phyloP scores from a whole-genome alignment of 2,329 filamentous ascomycete species.

The Cladosporium sp. region DNA sequence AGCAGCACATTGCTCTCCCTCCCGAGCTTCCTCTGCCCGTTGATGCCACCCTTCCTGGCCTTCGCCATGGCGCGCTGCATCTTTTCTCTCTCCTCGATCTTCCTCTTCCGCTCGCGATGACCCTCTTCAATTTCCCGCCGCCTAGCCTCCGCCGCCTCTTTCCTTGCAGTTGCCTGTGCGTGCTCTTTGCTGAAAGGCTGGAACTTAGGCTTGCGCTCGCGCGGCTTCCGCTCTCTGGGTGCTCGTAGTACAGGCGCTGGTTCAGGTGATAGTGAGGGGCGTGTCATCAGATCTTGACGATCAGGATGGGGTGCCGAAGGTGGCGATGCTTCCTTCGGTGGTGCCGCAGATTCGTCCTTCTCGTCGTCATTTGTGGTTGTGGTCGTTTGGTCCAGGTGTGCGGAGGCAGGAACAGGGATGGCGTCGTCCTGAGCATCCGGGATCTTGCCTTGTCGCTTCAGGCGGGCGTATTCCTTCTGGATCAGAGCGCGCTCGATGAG shows the following conservation, averaged over 20 bases:
- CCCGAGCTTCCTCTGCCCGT: constrained; percentile 77
- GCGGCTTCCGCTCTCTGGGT: constrained; percentile 30
- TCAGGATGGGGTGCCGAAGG: constrained; percentile 51
- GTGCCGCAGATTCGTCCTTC: background rate
- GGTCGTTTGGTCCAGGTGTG: constrained; percentile 24
- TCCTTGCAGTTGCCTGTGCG: constrained; percentile 42
- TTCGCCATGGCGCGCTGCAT: constrained; percentile 68
- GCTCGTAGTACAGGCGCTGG: constrained; percentile 24
- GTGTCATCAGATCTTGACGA: constrained; percentile 35
- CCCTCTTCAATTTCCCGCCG: constrained; percentile 63
- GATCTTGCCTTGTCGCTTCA: constrained; percentile 62
- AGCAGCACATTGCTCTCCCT: constrained; percentile 77
- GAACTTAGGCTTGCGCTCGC: constrained; percentile 21
- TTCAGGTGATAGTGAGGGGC: constrained; percentile 19
- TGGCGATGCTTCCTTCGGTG: constrained; percentile 10
- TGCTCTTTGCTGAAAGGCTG: constrained; percentile 21
- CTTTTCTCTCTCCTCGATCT: constrained; percentile 66
- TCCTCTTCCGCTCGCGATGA: constrained; percentile 57
- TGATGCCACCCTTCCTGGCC: constrained; percentile 61
- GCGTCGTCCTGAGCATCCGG: constrained; percentile 30
- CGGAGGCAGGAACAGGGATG: constrained; percentile 37
- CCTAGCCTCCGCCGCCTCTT: constrained; percentile 66
- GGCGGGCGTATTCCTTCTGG: constrained; percentile 87
- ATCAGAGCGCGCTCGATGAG: constrained; percentile 91
- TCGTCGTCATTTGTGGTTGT: constrained; percentile 1